phyloP scores from a whole-genome alignment of 495 filamentous ascomycete species.

The Penicillium malachiteum region DNA sequence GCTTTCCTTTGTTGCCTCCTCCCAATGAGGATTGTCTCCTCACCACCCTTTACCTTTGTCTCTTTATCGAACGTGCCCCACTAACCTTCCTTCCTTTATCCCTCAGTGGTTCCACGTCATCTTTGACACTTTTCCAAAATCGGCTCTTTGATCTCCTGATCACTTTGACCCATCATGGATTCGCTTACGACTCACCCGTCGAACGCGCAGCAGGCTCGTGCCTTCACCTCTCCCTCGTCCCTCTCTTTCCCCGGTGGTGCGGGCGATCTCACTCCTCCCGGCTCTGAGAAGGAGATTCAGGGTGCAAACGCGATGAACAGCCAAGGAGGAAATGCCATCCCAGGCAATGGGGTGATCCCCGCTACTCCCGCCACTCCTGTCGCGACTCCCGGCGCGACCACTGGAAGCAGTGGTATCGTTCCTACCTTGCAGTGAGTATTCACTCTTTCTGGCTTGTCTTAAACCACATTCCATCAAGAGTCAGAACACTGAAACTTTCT shows the following conservation, averaged over 20 bases:
- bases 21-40: neutral
- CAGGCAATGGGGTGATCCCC: slow-evolving; percentile 86
- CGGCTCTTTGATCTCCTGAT: neutral
- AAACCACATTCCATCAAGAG: slow-evolving; percentile 23
- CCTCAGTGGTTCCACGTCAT: neutral
- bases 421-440: slow-evolving; percentile 98
- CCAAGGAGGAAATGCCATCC: slow-evolving; percentile 60
- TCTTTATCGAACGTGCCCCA: neutral
- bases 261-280: slow-evolving; percentile 76
- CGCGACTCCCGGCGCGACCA: slow-evolving; percentile 80
- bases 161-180: slow-evolving; percentile 60
- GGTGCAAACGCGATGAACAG: slow-evolving; percentile 52
- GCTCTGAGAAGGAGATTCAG: slow-evolving; percentile 60
- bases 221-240: slow-evolving; percentile 84
- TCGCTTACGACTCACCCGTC: slow-evolving; percentile 85
- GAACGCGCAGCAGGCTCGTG: slow-evolving; percentile 84
- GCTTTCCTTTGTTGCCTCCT: neutral
- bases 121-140: slow-evolving; percentile 1
- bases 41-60: neutral
- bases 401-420: slow-evolving; percentile 85
- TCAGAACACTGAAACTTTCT: slow-evolving; percentile 50
- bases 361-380: slow-evolving; percentile 95
- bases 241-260: slow-evolving; percentile 86
- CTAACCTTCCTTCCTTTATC: neutral
- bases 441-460: slow-evolving; percentile 46